These are phyloP conservation scores for Xylaria sp. DNA, from an alignment of 2,329 filamentous ascomycete genomes.

Conservation along the genomic window DNA sequence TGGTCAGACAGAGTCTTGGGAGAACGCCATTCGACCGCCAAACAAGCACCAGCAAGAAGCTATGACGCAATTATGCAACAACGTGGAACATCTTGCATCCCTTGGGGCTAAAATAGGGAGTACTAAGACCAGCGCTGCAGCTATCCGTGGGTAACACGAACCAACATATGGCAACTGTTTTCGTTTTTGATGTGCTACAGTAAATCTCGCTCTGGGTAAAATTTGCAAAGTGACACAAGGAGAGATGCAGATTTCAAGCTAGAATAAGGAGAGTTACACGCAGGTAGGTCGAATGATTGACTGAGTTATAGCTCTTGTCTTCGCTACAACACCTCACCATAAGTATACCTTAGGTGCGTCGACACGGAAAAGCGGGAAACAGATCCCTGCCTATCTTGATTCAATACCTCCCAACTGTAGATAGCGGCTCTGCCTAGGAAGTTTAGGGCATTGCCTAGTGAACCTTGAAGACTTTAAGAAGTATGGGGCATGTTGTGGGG, in stretches of 20 bases:
- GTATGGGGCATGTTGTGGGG: neutral
- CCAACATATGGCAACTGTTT: neutral
- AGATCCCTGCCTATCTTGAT: slow-evolving; percentile 6
- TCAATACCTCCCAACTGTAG: neutral
- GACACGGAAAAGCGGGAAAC: neutral
- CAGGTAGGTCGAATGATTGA: neutral
- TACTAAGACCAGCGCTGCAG: slow-evolving; percentile 13
- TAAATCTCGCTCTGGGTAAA: neutral
- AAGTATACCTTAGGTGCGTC: neutral
- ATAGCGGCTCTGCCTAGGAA: slow-evolving; percentile 1
- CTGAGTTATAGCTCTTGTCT: neutral
- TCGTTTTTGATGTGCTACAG: neutral
- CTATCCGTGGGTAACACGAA: neutral
- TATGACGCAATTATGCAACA: slow-evolving; percentile 26
- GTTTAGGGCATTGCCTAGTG: neutral
- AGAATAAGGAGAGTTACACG: neutral
- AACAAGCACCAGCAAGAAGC: neutral
- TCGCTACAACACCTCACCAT: neutral
- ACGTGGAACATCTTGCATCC: slow-evolving; percentile 24
- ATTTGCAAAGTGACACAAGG: neutral
- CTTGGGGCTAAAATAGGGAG: slow-evolving; percentile 13
- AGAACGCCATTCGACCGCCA: slow-evolving; percentile 11
- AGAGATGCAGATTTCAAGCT: neutral
- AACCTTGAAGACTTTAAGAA: neutral
- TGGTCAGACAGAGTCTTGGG: neutral